Evolutionary conservation across 139 green algal species (phyloP), one percentile per base, ranked within the genome.

Genomic region (Chlorella sorokiniana): DNA sequence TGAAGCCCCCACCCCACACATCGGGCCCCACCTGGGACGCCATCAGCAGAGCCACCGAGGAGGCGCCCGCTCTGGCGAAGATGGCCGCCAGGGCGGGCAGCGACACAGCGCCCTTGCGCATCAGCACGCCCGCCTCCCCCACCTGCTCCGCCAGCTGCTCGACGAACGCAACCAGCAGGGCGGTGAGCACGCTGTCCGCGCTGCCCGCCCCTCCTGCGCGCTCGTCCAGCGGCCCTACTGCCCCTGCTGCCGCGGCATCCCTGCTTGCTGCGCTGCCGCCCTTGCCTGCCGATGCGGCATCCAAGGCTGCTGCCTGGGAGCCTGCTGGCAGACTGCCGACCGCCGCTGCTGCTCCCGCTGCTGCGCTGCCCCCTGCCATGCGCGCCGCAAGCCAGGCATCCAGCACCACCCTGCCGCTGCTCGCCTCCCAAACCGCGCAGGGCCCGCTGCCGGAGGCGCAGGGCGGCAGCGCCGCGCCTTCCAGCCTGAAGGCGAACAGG

Each of bases 341-440:
- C 10, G 70, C 44, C 20, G 45, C 45, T 41, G 70, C 29, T 23
- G 41, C 68, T 9, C 14, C 23, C 16, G 1, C 70, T 20, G 7
- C 3, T 14, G 16, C 31, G 7, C n/a, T 42, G 6, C 35, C 23
- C 3, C 8, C 68, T 2, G 40, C 71, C 54, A 79, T 61, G 29
- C 29, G 41, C 1, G 14, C 59, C 1, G 62, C 77, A 5, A 88
- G 33, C 9, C 27, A 8, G 6, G 42, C 5, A 45, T 86, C 83
- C 35, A 88, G 62, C 14, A 83, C 33, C 35, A 88, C 27, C 54
- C 70, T 54, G 69, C 86, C 86, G 29, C 52, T 76, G 56, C 63
- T 77, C 33, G 79, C 83, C 56, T 89, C 83, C 78, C 85, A 88
- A 9, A 89, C 51, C 2, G 73, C 83, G 35, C 72, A 88, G 2